Percentiles rank a stretch among this genome's conserved stretches.
Evolutionary conservation across 2,329 filamentous ascomycete genomes (phyloP).

Genomic region (Ceratocystis colombiana): DNA sequence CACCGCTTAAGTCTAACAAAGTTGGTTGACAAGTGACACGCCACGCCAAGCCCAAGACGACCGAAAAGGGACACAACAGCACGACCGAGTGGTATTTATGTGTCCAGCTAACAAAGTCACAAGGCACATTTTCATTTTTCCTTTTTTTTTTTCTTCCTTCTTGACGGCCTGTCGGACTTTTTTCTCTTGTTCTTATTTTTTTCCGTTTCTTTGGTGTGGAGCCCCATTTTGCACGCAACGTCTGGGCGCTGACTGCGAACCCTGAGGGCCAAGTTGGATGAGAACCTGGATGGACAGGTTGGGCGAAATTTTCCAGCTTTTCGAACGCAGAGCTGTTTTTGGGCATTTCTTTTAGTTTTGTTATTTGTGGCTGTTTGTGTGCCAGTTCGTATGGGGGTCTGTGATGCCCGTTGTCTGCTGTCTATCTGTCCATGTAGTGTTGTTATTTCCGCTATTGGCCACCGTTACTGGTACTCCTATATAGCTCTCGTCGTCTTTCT

Average conservation of each 20-base stretch:
- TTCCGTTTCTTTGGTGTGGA: background rate
- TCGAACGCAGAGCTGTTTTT: too few relatives aligned
- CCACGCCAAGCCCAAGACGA: background rate
- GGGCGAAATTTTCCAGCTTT: background rate
- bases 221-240: background rate
- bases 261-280: conserved; percentile 17
- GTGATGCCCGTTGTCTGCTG: too few relatives aligned
- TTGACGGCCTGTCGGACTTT: background rate
- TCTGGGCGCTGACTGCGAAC: conserved; percentile 16
- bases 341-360: too few relatives aligned
- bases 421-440: too few relatives aligned
- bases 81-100: background rate
- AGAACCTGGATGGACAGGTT: conserved; percentile 17
- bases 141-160: background rate
- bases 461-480: too few relatives aligned
- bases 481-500: too few relatives aligned
- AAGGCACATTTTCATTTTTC: background rate
- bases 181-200: background rate
- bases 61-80: background rate
- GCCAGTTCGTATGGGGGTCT: too few relatives aligned
- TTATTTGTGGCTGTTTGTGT: too few relatives aligned
- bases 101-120: too few relatives aligned
- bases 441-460: too few relatives aligned
- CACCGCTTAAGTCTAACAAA: too few relatives aligned
- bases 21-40: background rate